A percentile compares a stretch with the other conserved stretches of the same genome.
Conservation (phyloP, 192 early-diverging fungal genomes). For the Coemansia sp. region DNA sequence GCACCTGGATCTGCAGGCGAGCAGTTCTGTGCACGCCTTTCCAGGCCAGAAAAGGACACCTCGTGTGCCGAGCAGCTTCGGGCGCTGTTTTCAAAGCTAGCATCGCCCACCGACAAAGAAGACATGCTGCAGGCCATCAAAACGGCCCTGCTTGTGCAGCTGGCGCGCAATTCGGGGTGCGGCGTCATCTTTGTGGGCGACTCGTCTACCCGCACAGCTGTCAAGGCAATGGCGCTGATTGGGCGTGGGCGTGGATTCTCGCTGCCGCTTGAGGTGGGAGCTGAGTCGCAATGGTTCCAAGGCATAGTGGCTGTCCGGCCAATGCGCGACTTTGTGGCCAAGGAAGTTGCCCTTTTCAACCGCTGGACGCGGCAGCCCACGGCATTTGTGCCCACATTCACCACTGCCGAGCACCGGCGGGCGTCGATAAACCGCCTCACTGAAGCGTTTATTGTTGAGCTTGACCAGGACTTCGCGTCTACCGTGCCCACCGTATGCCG, state of each 20-base stretch:
- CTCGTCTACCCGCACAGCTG: slow-evolving; percentile 75
- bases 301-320: slow-evolving; percentile 65
- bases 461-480: slow-evolving; percentile 80
- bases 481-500: slow-evolving; percentile 80
- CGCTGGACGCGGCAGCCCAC: slow-evolving; percentile 42
- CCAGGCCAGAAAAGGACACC: neutral
- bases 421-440: slow-evolving; percentile 47
- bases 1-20: slow-evolving; percentile 13
- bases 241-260: slow-evolving; percentile 85
- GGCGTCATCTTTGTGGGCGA: slow-evolving; percentile 68
- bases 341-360: slow-evolving; percentile 76
- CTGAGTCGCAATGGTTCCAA: slow-evolving; percentile 57
- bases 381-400: slow-evolving; percentile 53
- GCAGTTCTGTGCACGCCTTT: slow-evolving; percentile 22
- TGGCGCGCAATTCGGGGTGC: slow-evolving; percentile 56
- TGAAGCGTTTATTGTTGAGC: slow-evolving; percentile 66
- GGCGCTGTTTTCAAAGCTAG: slow-evolving; percentile 56
- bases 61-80: slow-evolving; percentile 45
- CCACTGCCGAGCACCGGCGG: slow-evolving; percentile 56
- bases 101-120: slow-evolving; percentile 66
- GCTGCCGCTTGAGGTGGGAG: slow-evolving; percentile 70
- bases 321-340: slow-evolving; percentile 74
- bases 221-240: slow-evolving; percentile 71
- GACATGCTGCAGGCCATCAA: slow-evolving; percentile 67
- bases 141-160: slow-evolving; percentile 53